Base-by-base conservation (phyloP, 129 eudicot genomes). In the Flaveria linearis region DNA sequence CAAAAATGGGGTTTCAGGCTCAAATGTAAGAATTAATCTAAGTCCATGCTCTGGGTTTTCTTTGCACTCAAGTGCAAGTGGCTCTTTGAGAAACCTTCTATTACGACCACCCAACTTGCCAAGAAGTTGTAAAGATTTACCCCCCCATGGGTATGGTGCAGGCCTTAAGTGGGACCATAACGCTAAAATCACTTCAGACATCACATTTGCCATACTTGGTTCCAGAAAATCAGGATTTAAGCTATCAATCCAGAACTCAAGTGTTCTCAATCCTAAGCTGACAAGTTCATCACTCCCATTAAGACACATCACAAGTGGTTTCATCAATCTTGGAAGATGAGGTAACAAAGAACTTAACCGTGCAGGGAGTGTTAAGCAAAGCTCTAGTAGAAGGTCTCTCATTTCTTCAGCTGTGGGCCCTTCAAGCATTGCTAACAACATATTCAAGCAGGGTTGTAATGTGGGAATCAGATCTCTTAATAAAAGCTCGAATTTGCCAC, bases 21-120 rank as follows among this genome's bases (percentile, higher is more conserved):
- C 92, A 85, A 95, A 95, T 5, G 99, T 95, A 71, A 95, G 99
- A 82, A 95, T 91, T 69, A 95, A 78, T 11, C 99, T 90, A 62
- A 95, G 96, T 2, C 99, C 99, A 82, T 95, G 99, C 91, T 95
- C 99, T 4, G 99, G 96, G 72, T 91, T 91, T 70, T 95, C 99
- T 81, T 95, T 95, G 84, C 97, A 95, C 72, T 95, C 99, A 76
- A 95, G 92, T 46, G 99, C 97, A 71, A 95, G 87, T 42, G 99
- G 97, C 82, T 95, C 99, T 80, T 95, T 95, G 43, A 91, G 88
- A 80, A 95, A 91, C 74, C 99, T 92, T 82, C 99, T 86, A 60
- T 95, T 91, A 68, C 99, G 97, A 64, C 99, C 99, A 72, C 99
- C 99, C 73, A 95, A 80, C 80, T 95, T 95, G 23, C 99, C 99